Evolutionary conservation across 371 early-diverging fungal species (phyloP).

Genomic region (Mortierella sp.): DNA sequence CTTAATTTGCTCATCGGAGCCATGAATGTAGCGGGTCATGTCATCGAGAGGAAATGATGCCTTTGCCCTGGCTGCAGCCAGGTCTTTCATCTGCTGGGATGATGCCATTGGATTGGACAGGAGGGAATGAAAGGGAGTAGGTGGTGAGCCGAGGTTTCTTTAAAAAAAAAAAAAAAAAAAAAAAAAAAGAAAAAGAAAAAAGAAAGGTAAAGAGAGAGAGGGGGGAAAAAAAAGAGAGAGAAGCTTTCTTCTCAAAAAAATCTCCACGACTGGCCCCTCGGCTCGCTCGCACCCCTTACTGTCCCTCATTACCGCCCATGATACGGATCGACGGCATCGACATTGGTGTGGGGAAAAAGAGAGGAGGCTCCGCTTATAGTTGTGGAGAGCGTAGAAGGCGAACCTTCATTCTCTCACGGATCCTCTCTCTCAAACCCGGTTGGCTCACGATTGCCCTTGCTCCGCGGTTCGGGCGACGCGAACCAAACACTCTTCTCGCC

Average conservation of each 20-base stretch:
- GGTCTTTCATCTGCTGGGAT: constrained; percentile 54
- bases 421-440: too few species aligned
- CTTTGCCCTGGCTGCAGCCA: constrained; percentile 60
- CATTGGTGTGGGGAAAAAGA: too few species aligned
- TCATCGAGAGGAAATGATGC: constrained; percentile 55
- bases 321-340: too few species aligned
- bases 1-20: constrained; percentile 48
- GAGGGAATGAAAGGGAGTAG: background rate
- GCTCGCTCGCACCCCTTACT: background rate
- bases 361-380: background rate
- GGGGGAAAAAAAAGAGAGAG: constrained; percentile 1
- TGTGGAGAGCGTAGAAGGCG: constrained; percentile 11
- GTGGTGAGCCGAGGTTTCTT: too few species aligned
- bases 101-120: constrained; percentile 5
- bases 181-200: constrained; percentile 4
- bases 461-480: too few species aligned
- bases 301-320: background rate
- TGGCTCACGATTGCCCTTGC: too few species aligned
- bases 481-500: too few species aligned
- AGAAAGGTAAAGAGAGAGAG: background rate
- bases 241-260: background rate
- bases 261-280: background rate
- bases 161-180: background rate
- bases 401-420: constrained; percentile 10
- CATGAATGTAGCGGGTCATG: constrained; percentile 56